phyloP scores from a whole-genome alignment of 2,329 filamentous ascomycete genomes.

The Trichoderma gracile region DNA sequence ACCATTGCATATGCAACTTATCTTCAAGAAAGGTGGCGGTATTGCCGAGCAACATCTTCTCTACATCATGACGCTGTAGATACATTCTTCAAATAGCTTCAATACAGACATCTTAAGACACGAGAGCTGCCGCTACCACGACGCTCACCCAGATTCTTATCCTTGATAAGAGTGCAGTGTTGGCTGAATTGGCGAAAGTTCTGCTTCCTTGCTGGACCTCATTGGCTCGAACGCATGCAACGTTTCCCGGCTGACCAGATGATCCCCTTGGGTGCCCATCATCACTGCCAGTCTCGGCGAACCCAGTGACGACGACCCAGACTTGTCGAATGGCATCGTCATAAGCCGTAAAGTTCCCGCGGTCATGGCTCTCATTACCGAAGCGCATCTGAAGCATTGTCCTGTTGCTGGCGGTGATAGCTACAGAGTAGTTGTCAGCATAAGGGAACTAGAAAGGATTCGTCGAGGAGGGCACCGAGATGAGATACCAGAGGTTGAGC shows the following conservation, averaged over 20 bases:
- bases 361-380: not conserved
- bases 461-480: not conserved
- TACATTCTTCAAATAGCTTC: too few relatives aligned
- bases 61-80: too few relatives aligned
- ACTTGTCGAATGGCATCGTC: not conserved
- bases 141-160: not conserved
- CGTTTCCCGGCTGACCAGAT: not conserved
- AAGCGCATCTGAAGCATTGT: not conserved
- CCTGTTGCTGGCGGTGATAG: not conserved
- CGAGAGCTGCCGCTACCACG: not conserved
- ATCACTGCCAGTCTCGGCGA: not conserved
- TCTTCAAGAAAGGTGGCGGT: too few relatives aligned
- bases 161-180: not conserved
- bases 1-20: too few relatives aligned
- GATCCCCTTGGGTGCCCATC: not conserved
- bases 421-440: not conserved
- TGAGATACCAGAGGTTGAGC: not conserved
- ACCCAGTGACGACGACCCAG: not conserved
- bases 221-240: not conserved
- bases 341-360: not conserved
- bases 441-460: not conserved
- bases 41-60: too few relatives aligned
- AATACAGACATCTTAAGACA: not conserved
- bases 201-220: not conserved
- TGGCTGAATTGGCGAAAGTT: not conserved